A percentile compares a stretch with the other conserved stretches of the same genome.
phyloP scores from a whole-genome alignment of 495 filamentous ascomycete species.

The Aspergillus diversus region DNA sequence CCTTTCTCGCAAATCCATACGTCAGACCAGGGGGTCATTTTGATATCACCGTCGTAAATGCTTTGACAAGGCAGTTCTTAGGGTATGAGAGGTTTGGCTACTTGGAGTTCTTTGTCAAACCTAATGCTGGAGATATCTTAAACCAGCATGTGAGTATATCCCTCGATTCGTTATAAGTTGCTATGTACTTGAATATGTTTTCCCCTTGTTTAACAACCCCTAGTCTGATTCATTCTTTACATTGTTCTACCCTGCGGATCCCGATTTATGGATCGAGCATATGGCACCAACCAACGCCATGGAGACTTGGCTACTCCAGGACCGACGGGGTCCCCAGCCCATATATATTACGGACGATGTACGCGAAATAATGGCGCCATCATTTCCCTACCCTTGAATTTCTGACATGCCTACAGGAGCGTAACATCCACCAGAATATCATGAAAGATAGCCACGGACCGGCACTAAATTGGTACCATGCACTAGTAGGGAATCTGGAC shows the following conservation, averaged over 20 bases:
- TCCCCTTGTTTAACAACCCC: neutral
- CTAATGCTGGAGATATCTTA: slow-evolving; percentile 27
- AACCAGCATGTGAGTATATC: slow-evolving; percentile 31
- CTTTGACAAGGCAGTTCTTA: slow-evolving; percentile 24
- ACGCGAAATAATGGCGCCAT: neutral
- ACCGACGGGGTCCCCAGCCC: slow-evolving; percentile 22
- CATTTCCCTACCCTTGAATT: neutral
- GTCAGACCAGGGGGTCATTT: slow-evolving; percentile 26
- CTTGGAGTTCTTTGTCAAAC: slow-evolving; percentile 30
- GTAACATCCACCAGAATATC: slow-evolving; percentile 29
- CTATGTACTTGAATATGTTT: neutral
- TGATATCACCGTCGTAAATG: slow-evolving; percentile 30
- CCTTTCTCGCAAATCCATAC: slow-evolving; percentile 35
- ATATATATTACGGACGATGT: slow-evolving; percentile 26
- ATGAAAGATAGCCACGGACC: slow-evolving; percentile 28
- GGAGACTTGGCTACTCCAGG: slow-evolving; percentile 28
- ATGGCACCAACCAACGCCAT: slow-evolving; percentile 27
- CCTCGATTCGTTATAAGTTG: neutral
- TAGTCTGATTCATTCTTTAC: slow-evolving; percentile 32
- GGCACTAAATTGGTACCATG: slow-evolving; percentile 37
- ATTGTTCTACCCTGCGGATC: slow-evolving; percentile 32
- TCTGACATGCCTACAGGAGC: slow-evolving; percentile 15
- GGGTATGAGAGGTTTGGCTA: slow-evolving; percentile 36
- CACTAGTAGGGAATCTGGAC: slow-evolving; percentile 34
- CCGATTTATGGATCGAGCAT: slow-evolving; percentile 24